These are phyloP conservation scores for Candida vartiovaarae DNA, from an alignment of 805 yeast species.

Conservation along the genomic window DNA sequence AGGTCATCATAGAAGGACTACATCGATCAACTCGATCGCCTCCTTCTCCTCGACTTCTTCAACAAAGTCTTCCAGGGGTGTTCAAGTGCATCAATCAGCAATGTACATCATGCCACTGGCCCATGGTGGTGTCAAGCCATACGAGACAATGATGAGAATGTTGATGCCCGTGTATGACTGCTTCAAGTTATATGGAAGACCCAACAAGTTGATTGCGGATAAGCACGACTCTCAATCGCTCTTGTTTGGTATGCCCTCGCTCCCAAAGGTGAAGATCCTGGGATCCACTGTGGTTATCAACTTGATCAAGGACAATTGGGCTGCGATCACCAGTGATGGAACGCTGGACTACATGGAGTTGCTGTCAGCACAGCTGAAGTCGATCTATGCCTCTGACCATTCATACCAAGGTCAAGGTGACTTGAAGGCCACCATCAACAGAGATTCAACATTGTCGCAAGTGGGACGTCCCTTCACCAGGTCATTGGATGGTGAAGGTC, in stretches of 20 bases:
- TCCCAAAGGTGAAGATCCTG: slow-evolving; percentile 62
- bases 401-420: slow-evolving; percentile 8
- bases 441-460: neutral
- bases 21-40: slow-evolving; percentile 5
- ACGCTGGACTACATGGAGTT: neutral
- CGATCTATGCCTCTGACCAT: slow-evolving; percentile 2
- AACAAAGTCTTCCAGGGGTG: slow-evolving; percentile 5
- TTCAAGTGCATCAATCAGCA: slow-evolving; percentile 9
- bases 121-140: slow-evolving; percentile 65
- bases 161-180: slow-evolving; percentile 65
- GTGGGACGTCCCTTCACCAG: slow-evolving; percentile 11
- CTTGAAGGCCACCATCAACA: slow-evolving; percentile 2
- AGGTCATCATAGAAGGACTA: slow-evolving; percentile 3
- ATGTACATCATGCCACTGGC: slow-evolving; percentile 59
- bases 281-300: slow-evolving; percentile 3
- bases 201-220: slow-evolving; percentile 51
- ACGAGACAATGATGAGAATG: slow-evolving; percentile 67
- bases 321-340: neutral
- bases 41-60: slow-evolving; percentile 10
- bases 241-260: slow-evolving; percentile 65
- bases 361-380: slow-evolving; percentile 6
- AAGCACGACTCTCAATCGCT: slow-evolving; percentile 48
- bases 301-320: slow-evolving; percentile 17
- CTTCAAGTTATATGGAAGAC: slow-evolving; percentile 70
- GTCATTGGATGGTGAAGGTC: neutral